phyloP scores from a whole-genome alignment of 192 early-diverging fungal genomes.

The Pilaira anomala region DNA sequence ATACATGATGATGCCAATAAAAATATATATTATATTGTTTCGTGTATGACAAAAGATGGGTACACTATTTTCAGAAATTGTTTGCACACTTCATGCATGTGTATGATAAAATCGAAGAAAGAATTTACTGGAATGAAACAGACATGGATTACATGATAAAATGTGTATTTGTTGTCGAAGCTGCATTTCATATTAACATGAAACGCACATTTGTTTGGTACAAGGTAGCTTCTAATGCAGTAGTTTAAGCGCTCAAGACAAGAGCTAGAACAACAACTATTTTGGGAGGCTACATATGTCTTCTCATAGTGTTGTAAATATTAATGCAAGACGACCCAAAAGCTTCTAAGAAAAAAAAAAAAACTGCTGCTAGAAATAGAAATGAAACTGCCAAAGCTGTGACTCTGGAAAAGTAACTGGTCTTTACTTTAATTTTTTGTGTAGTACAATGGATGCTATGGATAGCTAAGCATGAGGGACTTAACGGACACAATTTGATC shows the following conservation, averaged over 20 bases:
- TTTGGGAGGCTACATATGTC: neutral
- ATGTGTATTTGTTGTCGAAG: conserved; percentile 4
- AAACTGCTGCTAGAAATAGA: neutral
- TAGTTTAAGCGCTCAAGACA: neutral
- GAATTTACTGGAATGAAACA: conserved; percentile 5
- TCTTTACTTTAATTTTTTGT: too few species aligned
- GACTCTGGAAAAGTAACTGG: too few species aligned
- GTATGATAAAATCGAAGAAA: conserved; percentile 3
- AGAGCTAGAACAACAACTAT: conserved; percentile 8
- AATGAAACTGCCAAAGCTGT: too few species aligned
- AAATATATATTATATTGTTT: too few species aligned
- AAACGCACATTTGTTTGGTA: conserved; percentile 10
- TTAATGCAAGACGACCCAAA: conserved; percentile 10
- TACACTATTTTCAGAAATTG: too few species aligned
- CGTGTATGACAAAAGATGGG: too few species aligned
- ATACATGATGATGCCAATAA: too few species aligned
- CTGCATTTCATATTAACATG: conserved; percentile 12
- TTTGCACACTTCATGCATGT: too few species aligned
- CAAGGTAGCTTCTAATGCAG: neutral
- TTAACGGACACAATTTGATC: too few species aligned
- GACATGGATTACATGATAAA: conserved; percentile 14
- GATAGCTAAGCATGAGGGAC: too few species aligned
- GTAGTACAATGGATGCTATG: too few species aligned
- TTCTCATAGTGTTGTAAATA: conserved; percentile 1
- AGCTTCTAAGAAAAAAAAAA: conserved; percentile 4